phyloP scores from a whole-genome alignment of 768 basidiomycete species.

The Lentinus tigrinus region DNA sequence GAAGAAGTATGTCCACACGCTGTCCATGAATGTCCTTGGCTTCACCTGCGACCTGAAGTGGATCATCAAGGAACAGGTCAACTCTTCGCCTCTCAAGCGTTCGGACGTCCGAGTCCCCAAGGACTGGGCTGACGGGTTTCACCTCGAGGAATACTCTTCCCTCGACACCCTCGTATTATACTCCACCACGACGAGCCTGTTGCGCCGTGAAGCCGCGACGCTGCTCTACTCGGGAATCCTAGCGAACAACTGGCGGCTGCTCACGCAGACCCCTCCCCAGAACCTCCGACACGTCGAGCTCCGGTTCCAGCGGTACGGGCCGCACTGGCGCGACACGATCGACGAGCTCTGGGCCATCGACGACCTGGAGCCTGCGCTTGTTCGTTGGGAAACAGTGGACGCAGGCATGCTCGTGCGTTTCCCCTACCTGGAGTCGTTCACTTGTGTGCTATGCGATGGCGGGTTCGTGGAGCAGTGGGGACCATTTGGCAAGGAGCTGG shows the following conservation, averaged over 20 bases:
- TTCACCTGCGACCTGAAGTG: no score
- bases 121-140: no score
- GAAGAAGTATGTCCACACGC: no score
- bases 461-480: neutral
- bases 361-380: neutral
- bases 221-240: neutral
- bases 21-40: no score
- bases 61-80: no score
- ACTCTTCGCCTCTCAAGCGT: no score
- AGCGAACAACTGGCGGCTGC: neutral
- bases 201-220: neutral
- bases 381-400: neutral
- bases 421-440: neutral
- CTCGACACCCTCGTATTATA: neutral
- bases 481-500: neutral
- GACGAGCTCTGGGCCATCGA: neutral
- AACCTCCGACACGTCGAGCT: neutral
- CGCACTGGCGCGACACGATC: neutral
- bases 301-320: neutral
- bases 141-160: neutral
- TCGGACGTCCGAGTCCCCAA: no score
- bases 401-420: neutral
- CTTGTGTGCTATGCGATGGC: neutral
- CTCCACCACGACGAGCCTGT: neutral
- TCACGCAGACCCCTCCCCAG: neutral